Evolutionary conservation across 2,329 filamentous ascomycete species (phyloP).

Genomic region (Trichoderma sp.): DNA sequence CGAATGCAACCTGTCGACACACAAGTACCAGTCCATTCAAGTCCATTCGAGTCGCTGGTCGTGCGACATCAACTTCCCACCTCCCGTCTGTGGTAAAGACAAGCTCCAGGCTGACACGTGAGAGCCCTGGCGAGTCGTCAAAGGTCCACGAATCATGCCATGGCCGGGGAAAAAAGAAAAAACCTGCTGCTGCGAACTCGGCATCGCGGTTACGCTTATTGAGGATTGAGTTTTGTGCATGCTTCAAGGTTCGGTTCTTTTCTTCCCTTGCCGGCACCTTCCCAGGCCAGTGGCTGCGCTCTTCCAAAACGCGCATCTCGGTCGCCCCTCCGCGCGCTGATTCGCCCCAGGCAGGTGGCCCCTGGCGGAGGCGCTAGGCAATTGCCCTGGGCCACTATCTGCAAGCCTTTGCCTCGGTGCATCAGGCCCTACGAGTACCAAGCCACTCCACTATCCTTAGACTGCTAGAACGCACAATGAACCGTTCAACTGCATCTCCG

Average conservation of each 20-base stretch:
- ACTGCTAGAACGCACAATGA: too few species aligned
- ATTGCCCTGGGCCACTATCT: not conserved
- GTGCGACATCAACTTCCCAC: not conserved
- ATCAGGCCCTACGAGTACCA: not conserved
- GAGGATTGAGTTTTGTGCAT: slow-evolving; percentile 8
- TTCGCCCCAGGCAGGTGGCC: not conserved
- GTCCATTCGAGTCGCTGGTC: not conserved
- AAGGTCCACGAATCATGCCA: not conserved
- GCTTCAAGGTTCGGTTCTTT: slow-evolving; percentile 1
- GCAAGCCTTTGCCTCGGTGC: not conserved
- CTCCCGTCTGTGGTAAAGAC: not conserved
- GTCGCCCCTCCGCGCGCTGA: not conserved
- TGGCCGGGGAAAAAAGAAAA: not conserved
- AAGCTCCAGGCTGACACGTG: not conserved
- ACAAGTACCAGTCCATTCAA: not conserved
- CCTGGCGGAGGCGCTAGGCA: not conserved
- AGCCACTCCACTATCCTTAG: too few species aligned
- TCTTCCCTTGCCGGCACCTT: not conserved
- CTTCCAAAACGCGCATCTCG: slow-evolving; percentile 15
- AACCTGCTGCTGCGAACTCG: not conserved
- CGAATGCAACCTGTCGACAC: not conserved
- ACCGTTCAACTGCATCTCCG: not conserved
- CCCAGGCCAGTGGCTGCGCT: not conserved
- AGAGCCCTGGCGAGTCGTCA: not conserved
- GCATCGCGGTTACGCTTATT: slow-evolving; percentile 6